phyloP scores from a whole-genome alignment of 805 yeast genomes.

The Teunomyces gatunensis region DNA sequence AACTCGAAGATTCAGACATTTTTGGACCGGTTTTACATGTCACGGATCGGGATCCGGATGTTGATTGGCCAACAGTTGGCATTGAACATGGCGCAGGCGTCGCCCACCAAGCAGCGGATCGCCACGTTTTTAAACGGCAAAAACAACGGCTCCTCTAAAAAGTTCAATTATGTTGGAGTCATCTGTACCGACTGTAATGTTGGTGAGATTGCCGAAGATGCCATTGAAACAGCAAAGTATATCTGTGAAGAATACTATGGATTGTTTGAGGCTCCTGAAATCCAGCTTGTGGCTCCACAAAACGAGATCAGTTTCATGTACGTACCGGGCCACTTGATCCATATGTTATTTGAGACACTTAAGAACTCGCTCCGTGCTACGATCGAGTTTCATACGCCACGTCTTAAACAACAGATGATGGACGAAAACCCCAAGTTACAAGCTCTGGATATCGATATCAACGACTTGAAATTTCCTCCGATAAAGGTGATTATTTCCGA shows the following conservation, averaged over 20 bases:
- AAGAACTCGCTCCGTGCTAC: conserved; percentile 88
- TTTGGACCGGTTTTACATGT: conserved; percentile 84
- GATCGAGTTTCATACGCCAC: conserved; percentile 71
- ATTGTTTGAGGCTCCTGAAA: conserved; percentile 80
- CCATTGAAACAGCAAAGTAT: conserved; percentile 85
- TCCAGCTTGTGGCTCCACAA: conserved; percentile 71
- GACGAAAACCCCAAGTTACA: conserved; percentile 41
- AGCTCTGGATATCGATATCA: conserved; percentile 42
- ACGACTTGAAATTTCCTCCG: conserved; percentile 75
- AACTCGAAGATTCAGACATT: conserved; percentile 77
- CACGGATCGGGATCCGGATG: conserved; percentile 90
- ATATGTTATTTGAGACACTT: conserved; percentile 84
- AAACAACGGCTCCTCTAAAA: conserved; percentile 9
- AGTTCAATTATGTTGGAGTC: conserved; percentile 78
- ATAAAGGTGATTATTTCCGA: conserved; percentile 84
- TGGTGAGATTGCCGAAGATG: conserved; percentile 79
- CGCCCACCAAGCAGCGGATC: conserved; percentile 38
- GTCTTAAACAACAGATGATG: conserved; percentile 37
- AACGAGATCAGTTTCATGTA: conserved; percentile 78
- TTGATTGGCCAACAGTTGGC: conserved; percentile 93
- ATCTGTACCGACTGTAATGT: conserved; percentile 84
- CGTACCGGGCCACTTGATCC: conserved; percentile 90
- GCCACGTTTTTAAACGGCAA: conserved; percentile 35
- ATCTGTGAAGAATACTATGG: conserved; percentile 92
- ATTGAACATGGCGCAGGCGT: conserved; percentile 61